A percentile compares a stretch with the other conserved stretches of the same genome.
These are phyloP conservation scores for Ilex aquifolium DNA, from an alignment of 257 asterid genomes.

Conservation along the genomic window DNA sequence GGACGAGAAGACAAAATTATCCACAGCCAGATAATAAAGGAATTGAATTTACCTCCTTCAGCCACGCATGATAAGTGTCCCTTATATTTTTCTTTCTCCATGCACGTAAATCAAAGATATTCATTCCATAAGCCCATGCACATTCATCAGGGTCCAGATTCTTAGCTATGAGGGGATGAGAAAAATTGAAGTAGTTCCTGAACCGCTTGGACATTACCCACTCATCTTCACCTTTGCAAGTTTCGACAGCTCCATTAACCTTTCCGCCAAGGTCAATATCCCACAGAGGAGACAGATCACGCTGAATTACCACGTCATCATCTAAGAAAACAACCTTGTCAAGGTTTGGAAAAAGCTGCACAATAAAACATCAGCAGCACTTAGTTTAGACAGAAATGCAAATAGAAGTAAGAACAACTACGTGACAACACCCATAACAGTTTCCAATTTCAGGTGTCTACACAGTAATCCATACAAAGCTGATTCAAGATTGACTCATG, in stretches of 20 bases:
- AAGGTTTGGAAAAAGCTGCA: slow-evolving; percentile 96
- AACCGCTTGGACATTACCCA: slow-evolving; percentile 98
- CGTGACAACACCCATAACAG: too few species aligned
- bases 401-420: background rate
- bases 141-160: slow-evolving; percentile 87
- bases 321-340: slow-evolving; percentile 97
- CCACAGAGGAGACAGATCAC: slow-evolving; percentile 89
- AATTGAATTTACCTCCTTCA: slow-evolving; percentile 62
- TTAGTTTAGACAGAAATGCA: background rate
- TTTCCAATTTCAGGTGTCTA: too few species aligned
- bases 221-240: slow-evolving; percentile 93
- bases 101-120: slow-evolving; percentile 71
- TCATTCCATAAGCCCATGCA: slow-evolving; percentile 99
- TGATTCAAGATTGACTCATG: too few species aligned
- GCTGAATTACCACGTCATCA: slow-evolving; percentile 92
- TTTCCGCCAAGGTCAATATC: slow-evolving; percentile 79
- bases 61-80: slow-evolving; percentile 89
- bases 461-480: too few species aligned
- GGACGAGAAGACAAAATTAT: background rate
- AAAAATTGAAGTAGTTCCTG: slow-evolving; percentile 91
- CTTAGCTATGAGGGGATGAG: slow-evolving; percentile 77
- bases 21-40: background rate
- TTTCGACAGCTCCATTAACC: slow-evolving; percentile 98
- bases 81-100: slow-evolving; percentile 82
- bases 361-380: slow-evolving; percentile 15